Base-by-base conservation (phyloP, 495 filamentous ascomycete genomes). In the Hypomontagnella monticulosa region DNA sequence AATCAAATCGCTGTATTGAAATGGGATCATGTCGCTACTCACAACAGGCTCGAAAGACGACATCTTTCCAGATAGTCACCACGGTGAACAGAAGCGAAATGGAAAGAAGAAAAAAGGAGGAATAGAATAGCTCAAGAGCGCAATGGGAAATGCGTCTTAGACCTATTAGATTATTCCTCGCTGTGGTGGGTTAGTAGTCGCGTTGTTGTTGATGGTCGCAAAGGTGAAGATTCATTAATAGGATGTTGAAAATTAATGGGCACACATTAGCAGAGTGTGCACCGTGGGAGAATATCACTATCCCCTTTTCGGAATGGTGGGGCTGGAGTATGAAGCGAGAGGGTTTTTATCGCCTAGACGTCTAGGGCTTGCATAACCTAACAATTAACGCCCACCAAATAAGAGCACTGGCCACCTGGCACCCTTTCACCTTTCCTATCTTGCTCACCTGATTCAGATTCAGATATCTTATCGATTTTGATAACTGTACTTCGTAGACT, bases 41-140 rank as follows among this genome's bases (percentile, higher is more conserved):
- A 97, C 92, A 84, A 97, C 93, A 82, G 89, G 86, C 84, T 98
- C 94, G 85, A 96, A 96, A 79, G 91, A 87, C 85, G 94, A 96
- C 94, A 97, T 98, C 85, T 85, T 96, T 91, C 83, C 86, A 70
- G 66, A 71, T 73, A 61, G 64, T 72, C 66, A 72, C 72, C 75
- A 66, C 57, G 61, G 61, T 46, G 72, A 73, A 61, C 50, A 63
- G 66, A 66, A 67, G 54, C 68, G 67, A 69, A 71, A 70, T 64
- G 60, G 75, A 66, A 72, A 73, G 73, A 70, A 67, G 56, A 63
- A 55, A 16, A 54, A 48, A 57, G 54, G 61, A 71, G 65, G 65
- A 71, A 64, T 55, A 14, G 51, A 73, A 73, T 66, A 73, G 69
- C 38, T 67, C 69, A 48, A 71, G 71, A 73, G 63, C 71, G 71